Evolutionary conservation across 140 eudicot species (phyloP).

Genomic region (Oenanthe javanica): DNA sequence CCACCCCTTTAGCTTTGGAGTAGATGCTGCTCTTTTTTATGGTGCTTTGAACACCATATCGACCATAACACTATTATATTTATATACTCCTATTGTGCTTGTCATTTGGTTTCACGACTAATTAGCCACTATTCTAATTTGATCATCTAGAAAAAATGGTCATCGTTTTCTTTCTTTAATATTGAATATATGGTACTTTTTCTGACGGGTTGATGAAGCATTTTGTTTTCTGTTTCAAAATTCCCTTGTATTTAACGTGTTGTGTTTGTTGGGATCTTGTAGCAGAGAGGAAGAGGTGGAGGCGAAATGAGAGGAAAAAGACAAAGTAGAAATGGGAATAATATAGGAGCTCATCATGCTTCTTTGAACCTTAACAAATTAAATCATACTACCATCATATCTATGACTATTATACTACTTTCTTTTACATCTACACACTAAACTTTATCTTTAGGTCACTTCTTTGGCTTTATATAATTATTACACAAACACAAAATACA

Average conservation of each 20-base stretch:
- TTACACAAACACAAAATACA: too few species aligned
- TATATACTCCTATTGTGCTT: background rate
- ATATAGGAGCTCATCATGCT: constrained; percentile 4
- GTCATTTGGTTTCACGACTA: background rate
- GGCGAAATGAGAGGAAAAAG: constrained; percentile 13
- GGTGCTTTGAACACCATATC: constrained; percentile 11
- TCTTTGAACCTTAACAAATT: constrained; percentile 6
- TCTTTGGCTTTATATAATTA: background rate
- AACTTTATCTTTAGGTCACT: background rate
- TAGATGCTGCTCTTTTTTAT: constrained; percentile 6
- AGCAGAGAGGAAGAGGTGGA: constrained; percentile 10
- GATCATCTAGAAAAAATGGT: background rate
- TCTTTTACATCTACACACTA: background rate
- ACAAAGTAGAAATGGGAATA: constrained; percentile 7
- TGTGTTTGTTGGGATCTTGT: constrained; percentile 6
- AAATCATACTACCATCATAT: constrained; percentile 3
- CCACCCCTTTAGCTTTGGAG: constrained; percentile 13
- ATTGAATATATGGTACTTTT: background rate
- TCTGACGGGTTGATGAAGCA: background rate
- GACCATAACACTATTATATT: background rate
- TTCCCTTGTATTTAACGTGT: constrained; percentile 6
- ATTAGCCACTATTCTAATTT: too few species aligned
- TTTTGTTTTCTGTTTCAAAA: constrained; percentile 4
- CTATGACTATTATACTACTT: background rate
- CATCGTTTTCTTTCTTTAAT: background rate